A percentile compares a stretch with the other conserved stretches of the same genome.
These are phyloP conservation scores for Agmasoma carcini DNA, from an alignment of 371 early-diverging fungal species.

Conservation along the genomic window DNA sequence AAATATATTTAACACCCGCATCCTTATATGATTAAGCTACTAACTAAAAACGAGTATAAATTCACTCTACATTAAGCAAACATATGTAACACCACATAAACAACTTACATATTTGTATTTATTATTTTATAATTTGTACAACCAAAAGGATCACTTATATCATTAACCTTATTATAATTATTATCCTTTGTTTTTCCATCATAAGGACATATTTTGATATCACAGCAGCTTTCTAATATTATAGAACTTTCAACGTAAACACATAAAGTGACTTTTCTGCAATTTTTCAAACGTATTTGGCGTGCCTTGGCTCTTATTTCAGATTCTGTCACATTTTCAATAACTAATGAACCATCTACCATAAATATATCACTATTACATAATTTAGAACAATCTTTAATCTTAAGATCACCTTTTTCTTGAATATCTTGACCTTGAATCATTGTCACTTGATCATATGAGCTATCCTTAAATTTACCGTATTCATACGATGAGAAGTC, in stretches of 20 bases:
- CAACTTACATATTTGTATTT: background rate
- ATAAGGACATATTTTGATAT: slow-evolving; percentile 9
- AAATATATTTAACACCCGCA: background rate
- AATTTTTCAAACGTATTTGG: slow-evolving; percentile 26
- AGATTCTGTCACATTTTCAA: slow-evolving; percentile 18
- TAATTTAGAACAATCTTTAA: background rate
- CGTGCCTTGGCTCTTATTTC: slow-evolving; percentile 10
- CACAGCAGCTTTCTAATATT: slow-evolving; percentile 6
- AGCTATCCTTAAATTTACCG: background rate
- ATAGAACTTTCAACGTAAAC: slow-evolving; percentile 10
- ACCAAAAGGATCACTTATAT: slow-evolving; percentile 20
- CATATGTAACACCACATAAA: background rate
- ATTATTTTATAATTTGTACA: slow-evolving; percentile 16
- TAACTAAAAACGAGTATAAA: background rate
- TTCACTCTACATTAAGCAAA: background rate
- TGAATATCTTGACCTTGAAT: background rate
- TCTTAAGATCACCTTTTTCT: background rate
- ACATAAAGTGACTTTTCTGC: slow-evolving; percentile 9
- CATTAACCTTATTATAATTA: slow-evolving; percentile 11
- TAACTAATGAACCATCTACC: slow-evolving; percentile 2
- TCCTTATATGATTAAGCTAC: background rate
- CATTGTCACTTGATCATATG: background rate
- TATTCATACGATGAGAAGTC: background rate
- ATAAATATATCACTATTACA: slow-evolving; percentile 4
- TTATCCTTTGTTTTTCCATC: background rate